Conservation (phyloP, 306 rosid species). For the Alnus glutinosa region DNA sequence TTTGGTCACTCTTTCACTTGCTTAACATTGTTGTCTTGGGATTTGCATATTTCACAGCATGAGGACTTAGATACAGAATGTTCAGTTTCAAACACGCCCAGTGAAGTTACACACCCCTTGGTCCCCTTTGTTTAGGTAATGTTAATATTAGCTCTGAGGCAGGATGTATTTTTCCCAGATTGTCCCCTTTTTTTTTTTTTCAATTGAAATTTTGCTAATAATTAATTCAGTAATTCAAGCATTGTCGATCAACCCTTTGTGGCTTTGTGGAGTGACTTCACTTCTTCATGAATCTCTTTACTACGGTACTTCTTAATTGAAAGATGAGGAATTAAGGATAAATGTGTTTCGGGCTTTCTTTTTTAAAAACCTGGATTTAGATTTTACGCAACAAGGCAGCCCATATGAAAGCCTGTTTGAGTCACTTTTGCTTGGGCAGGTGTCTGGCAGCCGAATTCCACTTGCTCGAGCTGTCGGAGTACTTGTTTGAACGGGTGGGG, state of each 20-base stretch:
- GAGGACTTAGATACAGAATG: slow-evolving; percentile 22
- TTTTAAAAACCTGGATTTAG: too few species aligned
- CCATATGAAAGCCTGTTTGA: too few species aligned
- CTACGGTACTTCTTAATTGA: too few species aligned
- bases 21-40: slow-evolving; percentile 31
- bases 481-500: too few species aligned
- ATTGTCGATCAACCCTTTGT: slow-evolving; percentile 16
- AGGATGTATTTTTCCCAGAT: slow-evolving; percentile 25
- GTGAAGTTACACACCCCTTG: slow-evolving; percentile 13
- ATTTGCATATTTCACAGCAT: slow-evolving; percentile 24
- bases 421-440: too few species aligned
- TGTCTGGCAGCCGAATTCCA: too few species aligned
- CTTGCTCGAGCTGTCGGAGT: too few species aligned
- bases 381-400: too few species aligned
- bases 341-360: too few species aligned
- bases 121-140: slow-evolving; percentile 26
- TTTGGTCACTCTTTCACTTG: slow-evolving; percentile 36
- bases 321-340: too few species aligned
- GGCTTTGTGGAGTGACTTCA: neutral
- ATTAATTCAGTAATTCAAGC: slow-evolving; percentile 4
- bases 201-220: slow-evolving; percentile 31
- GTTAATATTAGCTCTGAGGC: slow-evolving; percentile 37
- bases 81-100: slow-evolving; percentile 26
- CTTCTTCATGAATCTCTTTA: slow-evolving; percentile 15
- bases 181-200: neutral